Conservation (phyloP, 2,329 filamentous ascomycete genomes). For the Ceratocystis cubensis region DNA sequence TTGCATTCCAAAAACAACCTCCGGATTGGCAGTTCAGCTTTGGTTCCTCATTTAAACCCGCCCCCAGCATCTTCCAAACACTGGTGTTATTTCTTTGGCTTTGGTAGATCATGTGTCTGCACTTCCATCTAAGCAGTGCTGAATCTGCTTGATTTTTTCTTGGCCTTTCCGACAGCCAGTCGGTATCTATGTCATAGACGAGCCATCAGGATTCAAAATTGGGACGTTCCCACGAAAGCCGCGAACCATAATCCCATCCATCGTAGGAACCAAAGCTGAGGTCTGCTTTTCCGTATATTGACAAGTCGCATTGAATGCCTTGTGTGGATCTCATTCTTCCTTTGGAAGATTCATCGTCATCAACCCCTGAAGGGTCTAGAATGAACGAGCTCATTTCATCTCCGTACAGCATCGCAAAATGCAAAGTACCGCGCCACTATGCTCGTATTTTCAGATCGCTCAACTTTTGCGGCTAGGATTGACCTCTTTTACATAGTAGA, state of each 20-base stretch:
- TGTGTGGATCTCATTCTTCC: background rate
- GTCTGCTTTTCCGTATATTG: background rate
- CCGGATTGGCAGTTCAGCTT: conserved; percentile 6
- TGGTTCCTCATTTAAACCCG: conserved; percentile 1
- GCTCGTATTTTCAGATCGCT: conserved; percentile 8
- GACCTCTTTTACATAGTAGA: conserved; percentile 18
- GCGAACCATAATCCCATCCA: background rate
- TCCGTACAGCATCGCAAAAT: background rate
- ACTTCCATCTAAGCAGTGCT: background rate
- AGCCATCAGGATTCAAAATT: no score
- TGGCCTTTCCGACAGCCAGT: background rate
- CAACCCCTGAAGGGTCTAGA: background rate
- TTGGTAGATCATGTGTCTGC: background rate
- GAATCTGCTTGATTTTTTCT: background rate
- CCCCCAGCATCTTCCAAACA: conserved; percentile 1
- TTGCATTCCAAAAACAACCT: conserved; percentile 6
- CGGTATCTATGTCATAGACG: no score
- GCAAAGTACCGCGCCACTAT: background rate
- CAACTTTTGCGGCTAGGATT: background rate
- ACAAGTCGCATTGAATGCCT: background rate
- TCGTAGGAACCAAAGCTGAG: conserved; percentile 9
- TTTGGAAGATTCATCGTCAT: background rate
- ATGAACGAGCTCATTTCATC: conserved; percentile 1
- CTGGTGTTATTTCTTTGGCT: background rate
- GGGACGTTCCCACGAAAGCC: conserved; percentile 10